Conservation (phyloP, 495 filamentous ascomycete species). For the Cercophora samala region DNA sequence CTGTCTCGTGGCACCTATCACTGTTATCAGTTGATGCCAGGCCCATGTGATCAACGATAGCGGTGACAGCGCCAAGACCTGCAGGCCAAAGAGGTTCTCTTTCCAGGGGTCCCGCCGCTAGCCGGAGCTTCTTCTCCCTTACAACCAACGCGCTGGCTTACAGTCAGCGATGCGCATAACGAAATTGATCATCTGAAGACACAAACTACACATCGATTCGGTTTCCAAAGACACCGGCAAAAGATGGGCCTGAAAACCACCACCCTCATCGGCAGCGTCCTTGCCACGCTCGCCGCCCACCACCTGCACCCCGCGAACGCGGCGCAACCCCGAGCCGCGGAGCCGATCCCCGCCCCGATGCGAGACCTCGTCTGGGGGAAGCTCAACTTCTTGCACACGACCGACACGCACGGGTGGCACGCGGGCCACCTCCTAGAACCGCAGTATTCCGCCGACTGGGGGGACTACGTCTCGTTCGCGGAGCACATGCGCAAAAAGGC, state of each 20-base stretch:
- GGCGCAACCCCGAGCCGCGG: slow-evolving; percentile 75
- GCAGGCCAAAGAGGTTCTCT: neutral
- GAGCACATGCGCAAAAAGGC: slow-evolving; percentile 73
- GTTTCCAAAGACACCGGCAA: neutral
- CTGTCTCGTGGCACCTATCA: neutral
- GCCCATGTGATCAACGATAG: neutral
- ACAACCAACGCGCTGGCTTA: neutral
- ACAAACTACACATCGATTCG: neutral
- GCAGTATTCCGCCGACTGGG: slow-evolving; percentile 93
- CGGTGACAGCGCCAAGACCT: neutral
- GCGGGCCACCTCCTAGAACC: slow-evolving; percentile 92
- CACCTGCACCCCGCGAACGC: slow-evolving; percentile 42
- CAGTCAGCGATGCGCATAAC: neutral
- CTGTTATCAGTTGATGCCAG: neutral
- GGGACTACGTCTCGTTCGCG: slow-evolving; percentile 94
- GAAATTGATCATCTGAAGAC: neutral
- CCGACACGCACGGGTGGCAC: slow-evolving; percentile 94
- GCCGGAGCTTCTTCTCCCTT: neutral
- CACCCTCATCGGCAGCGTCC: slow-evolving; percentile 26
- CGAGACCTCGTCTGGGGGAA: slow-evolving; percentile 84
- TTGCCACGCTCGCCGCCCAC: slow-evolving; percentile 31
- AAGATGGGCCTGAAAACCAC: slow-evolving; percentile 19
- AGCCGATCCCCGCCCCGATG: slow-evolving; percentile 76
- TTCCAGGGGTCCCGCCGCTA: slow-evolving; percentile 9
- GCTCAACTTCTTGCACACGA: slow-evolving; percentile 92